Conservation (phyloP, 768 basidiomycete genomes). For the Phylloporus sp. region DNA sequence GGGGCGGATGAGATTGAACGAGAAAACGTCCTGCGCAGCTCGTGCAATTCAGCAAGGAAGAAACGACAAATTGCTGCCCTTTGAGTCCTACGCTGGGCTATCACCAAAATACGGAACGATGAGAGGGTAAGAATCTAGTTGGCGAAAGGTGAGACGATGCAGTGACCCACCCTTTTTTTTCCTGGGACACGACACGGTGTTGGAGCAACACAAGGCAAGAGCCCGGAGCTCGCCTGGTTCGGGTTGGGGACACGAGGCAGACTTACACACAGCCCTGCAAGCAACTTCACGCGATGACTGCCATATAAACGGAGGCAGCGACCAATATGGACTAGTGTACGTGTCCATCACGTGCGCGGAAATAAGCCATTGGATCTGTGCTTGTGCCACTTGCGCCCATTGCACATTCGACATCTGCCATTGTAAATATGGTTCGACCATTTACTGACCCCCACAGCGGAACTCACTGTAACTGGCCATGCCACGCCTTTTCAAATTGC, state of each 20-base stretch:
- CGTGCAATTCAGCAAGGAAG: constrained; percentile 11
- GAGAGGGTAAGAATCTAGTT: constrained; percentile 1
- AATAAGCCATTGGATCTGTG: too few species aligned
- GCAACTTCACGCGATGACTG: constrained; percentile 12
- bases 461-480: too few species aligned
- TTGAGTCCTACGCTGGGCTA: not conserved
- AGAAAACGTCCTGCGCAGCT: constrained; percentile 28
- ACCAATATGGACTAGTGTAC: constrained; percentile 8
- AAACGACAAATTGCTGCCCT: constrained; percentile 3
- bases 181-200: constrained; percentile 20
- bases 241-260: constrained; percentile 27
- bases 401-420: too few species aligned
- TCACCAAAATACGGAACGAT: not conserved
- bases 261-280: constrained; percentile 23
- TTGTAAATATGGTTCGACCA: too few species aligned
- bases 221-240: constrained; percentile 23
- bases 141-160: not conserved
- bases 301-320: constrained; percentile 5
- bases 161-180: constrained; percentile 23
- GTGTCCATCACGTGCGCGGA: constrained; percentile 21
- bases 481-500: too few species aligned
- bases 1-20: constrained; percentile 19
- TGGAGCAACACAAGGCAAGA: constrained; percentile 21
- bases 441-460: too few species aligned
- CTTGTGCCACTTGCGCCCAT: too few species aligned